Conservation (phyloP, 352 stramenopile genomes). For the Phytophthora pisi region DNA sequence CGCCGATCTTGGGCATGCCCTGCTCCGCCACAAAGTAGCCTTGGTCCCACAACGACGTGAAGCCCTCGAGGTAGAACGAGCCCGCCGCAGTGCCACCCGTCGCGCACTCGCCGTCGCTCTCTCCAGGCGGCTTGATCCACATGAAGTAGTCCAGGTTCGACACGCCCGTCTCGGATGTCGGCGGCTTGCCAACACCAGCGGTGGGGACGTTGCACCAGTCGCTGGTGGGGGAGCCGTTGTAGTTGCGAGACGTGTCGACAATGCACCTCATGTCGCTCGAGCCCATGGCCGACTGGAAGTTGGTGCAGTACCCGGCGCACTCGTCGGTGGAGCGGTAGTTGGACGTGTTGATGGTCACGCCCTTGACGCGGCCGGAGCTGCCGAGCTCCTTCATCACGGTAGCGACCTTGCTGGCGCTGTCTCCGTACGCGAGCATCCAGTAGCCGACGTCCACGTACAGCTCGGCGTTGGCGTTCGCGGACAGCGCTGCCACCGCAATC, state of each 20-base stretch:
- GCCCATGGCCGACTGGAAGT: constrained; percentile 52
- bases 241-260: constrained; percentile 70
- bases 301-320: constrained; percentile 47
- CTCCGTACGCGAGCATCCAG: constrained; percentile 51
- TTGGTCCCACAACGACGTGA: constrained; percentile 65
- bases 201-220: constrained; percentile 74
- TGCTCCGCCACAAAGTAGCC: constrained; percentile 57
- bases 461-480: constrained; percentile 52
- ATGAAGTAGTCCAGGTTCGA: constrained; percentile 66
- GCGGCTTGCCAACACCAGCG: constrained; percentile 55
- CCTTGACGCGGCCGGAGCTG: constrained; percentile 44
- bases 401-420: constrained; percentile 34
- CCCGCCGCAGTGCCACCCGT: constrained; percentile 43
- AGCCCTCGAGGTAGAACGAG: constrained; percentile 54
- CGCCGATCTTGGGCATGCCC: constrained; percentile 24
- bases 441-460: constrained; percentile 69
- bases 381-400: constrained; percentile 46
- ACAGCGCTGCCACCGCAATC: constrained; percentile 50
- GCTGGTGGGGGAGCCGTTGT: constrained; percentile 32
- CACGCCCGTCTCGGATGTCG: constrained; percentile 47
- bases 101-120: constrained; percentile 65
- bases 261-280: constrained; percentile 50
- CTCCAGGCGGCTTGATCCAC: constrained; percentile 64
- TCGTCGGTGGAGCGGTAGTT: constrained; percentile 66
- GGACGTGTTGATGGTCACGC: constrained; percentile 71